A percentile compares a stretch with the other conserved stretches of the same genome.
Conservation (phyloP, 139 green algal genomes). For the Volvox reticuliferus region DNA sequence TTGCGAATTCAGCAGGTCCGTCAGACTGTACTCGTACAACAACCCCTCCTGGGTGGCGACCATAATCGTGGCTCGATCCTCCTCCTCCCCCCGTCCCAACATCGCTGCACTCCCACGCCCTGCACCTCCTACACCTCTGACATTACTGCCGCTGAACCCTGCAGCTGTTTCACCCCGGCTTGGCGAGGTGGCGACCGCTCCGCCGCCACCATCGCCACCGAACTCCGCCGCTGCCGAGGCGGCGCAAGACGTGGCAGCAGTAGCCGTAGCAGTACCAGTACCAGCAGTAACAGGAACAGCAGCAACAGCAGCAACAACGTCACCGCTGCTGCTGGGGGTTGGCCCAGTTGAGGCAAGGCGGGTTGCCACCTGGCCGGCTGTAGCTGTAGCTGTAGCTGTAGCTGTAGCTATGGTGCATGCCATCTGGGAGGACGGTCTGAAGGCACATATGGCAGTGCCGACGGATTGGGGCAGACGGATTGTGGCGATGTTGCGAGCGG, state of each 20-base stretch:
- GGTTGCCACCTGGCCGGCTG: not conserved
- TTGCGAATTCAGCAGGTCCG: slow-evolving; percentile 25
- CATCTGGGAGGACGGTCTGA: slow-evolving; percentile 21
- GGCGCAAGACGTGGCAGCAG: no score
- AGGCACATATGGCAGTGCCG: slow-evolving; percentile 51
- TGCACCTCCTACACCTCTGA: no score
- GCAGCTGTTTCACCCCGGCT: no score
- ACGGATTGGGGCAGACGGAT: slow-evolving; percentile 64
- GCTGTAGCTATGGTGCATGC: not conserved
- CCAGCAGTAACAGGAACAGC: not conserved
- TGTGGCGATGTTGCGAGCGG: slow-evolving; percentile 65
- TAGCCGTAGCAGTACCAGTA: not conserved
- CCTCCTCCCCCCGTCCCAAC: not conserved
- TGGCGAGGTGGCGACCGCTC: no score
- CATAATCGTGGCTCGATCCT: slow-evolving; percentile 36
- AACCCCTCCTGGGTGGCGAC: slow-evolving; percentile 71
- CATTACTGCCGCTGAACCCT: no score
- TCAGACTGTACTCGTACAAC: slow-evolving; percentile 71
- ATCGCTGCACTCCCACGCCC: no score
- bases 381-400: not conserved
- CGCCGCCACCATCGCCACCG: no score
- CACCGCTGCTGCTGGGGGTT: not conserved
- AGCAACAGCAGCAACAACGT: not conserved
- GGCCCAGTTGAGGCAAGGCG: no score
- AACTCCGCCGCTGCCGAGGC: no score